phyloP scores from a whole-genome alignment of 2,329 filamentous ascomycete species.

The Beauveria sp. region DNA sequence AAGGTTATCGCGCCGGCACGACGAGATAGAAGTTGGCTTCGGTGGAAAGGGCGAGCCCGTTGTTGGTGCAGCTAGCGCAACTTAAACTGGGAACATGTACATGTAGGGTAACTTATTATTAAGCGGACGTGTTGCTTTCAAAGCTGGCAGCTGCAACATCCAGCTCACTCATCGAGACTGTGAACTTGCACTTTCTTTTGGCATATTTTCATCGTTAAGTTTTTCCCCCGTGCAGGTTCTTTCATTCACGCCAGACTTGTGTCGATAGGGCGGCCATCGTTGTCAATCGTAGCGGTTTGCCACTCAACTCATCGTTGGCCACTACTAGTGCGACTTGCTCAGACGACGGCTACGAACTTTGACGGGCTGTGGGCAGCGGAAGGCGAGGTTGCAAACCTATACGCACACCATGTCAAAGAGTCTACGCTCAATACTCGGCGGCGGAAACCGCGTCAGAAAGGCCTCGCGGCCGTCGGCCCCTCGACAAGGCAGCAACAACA shows the following conservation, averaged over 20 bases:
- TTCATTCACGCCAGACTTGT: not conserved
- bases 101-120: not conserved
- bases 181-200: not conserved
- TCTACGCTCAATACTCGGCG: slow-evolving; percentile 31
- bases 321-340: not conserved
- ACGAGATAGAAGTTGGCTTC: too few species aligned
- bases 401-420: slow-evolving; percentile 23
- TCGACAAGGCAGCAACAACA: slow-evolving; percentile 6
- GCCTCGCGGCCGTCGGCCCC: slow-evolving; percentile 15
- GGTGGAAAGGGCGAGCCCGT: too few species aligned
- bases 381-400: not conserved
- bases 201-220: not conserved
- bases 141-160: not conserved
- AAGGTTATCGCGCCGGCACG: too few species aligned
- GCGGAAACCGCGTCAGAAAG: slow-evolving; percentile 28
- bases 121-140: slow-evolving; percentile 3
- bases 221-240: too few species aligned
- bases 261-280: not conserved
- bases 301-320: not conserved
- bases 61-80: not conserved
- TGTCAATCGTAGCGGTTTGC: not conserved
- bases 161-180: not conserved
- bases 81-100: not conserved
- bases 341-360: too few species aligned
- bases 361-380: too few species aligned